A percentile compares a stretch with the other conserved stretches of the same genome.
Evolutionary conservation across 768 basidiomycete species (phyloP).

Genomic region (Galerina marginata): DNA sequence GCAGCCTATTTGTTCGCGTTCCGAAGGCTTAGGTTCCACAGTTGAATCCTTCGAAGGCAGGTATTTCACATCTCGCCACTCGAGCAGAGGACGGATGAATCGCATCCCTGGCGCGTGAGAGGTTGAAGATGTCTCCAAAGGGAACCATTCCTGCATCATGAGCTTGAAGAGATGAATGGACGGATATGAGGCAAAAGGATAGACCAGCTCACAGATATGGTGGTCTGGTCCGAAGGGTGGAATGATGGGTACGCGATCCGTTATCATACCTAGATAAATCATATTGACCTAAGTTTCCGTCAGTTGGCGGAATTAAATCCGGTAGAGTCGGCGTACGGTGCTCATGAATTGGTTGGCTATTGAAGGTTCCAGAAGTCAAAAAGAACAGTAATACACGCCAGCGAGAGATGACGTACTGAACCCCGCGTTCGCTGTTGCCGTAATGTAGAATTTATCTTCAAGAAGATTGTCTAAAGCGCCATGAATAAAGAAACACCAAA

Average conservation of each 20-base stretch:
- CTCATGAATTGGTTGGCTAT: constrained; percentile 43
- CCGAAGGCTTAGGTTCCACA: constrained; percentile 3
- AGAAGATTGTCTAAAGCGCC: constrained; percentile 33
- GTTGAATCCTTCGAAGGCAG: constrained; percentile 25
- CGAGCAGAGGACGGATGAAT: constrained; percentile 46
- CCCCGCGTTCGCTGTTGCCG: constrained; percentile 59
- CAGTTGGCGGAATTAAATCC: background rate
- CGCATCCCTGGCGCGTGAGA: constrained; percentile 37
- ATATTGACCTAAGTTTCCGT: constrained; percentile 45
- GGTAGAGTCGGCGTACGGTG: constrained; percentile 28
- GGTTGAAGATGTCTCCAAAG: constrained; percentile 52
- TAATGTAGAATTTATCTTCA: constrained; percentile 57
- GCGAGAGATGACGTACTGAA: constrained; percentile 46
- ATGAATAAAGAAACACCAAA: background rate
- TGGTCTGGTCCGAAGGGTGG: constrained; percentile 51
- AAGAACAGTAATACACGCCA: background rate
- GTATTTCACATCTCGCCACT: constrained; percentile 55
- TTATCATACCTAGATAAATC: constrained; percentile 51
- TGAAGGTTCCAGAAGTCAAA: background rate
- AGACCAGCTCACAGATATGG: constrained; percentile 37
- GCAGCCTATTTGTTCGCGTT: constrained; percentile 34
- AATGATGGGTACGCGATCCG: constrained; percentile 50
- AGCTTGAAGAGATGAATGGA: background rate
- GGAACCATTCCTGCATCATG: constrained; percentile 31
- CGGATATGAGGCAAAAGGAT: no score